Conservation (phyloP, 305 asterid species). For the Solanum hybrid region DNA sequence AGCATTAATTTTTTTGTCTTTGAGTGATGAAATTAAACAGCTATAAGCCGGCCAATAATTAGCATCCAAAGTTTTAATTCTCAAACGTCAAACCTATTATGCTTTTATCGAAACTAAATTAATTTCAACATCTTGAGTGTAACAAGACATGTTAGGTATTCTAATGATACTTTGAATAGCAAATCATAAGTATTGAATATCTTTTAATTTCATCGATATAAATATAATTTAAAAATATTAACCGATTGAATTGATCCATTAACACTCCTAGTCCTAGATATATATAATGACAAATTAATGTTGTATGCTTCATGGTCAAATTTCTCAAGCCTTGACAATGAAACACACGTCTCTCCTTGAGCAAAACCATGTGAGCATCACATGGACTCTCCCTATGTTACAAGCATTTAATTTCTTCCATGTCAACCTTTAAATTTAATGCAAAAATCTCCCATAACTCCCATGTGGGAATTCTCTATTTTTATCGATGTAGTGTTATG, state of each 20-base stretch:
- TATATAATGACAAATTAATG: neutral
- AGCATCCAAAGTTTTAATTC: neutral
- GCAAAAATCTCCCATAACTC: neutral
- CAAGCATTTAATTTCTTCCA: slow-evolving; percentile 13
- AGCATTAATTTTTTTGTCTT: neutral
- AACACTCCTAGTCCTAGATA: neutral
- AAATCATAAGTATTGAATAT: neutral
- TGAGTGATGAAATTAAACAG: neutral
- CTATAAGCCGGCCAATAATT: neutral
- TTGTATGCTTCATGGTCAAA: neutral
- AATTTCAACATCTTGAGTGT: neutral
- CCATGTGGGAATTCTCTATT: slow-evolving; percentile 26
- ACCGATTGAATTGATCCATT: neutral
- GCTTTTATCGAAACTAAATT: neutral
- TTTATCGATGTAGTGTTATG: neutral
- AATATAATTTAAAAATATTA: too few relatives aligned
- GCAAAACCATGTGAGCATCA: slow-evolving; percentile 35
- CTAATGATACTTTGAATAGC: neutral
- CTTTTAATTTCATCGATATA: too few relatives aligned
- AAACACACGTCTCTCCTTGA: slow-evolving; percentile 14
- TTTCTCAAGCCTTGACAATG: too few relatives aligned
- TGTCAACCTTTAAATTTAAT: slow-evolving; percentile 11
- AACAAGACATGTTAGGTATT: neutral
- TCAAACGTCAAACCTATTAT: neutral
- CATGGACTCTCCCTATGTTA: slow-evolving; percentile 26